Conservation (phyloP, 1,284 basidiomycete species). For the Austroboletus niveus region DNA sequence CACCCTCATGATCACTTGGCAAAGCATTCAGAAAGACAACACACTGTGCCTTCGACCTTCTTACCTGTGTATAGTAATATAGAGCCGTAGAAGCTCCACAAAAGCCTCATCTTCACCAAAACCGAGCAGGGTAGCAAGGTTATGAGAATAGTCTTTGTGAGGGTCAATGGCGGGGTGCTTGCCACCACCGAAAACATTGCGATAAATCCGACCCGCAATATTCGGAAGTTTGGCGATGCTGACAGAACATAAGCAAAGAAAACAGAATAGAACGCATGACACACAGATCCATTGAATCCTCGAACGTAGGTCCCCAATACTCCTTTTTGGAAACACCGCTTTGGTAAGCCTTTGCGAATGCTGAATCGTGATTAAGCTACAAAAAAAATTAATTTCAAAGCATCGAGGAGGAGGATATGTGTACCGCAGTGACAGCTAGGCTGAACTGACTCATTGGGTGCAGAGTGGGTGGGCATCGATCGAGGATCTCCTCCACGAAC, state of each 20-base stretch:
- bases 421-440: constrained; percentile 88
- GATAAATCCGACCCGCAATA: constrained; percentile 96
- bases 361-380: constrained; percentile 94
- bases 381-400: constrained; percentile 2
- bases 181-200: constrained; percentile 89
- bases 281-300: constrained; percentile 95
- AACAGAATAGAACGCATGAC: constrained; percentile 23
- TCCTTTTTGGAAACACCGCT: constrained; percentile 93
- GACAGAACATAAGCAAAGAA: constrained; percentile 8
- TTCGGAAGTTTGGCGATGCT: constrained; percentile 96
- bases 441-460: constrained; percentile 98
- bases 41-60: neutral
- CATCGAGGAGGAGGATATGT: constrained; percentile 29
- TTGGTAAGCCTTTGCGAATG: constrained; percentile 94
- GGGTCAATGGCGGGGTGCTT: constrained; percentile 89
- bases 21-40: neutral
- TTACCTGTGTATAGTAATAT: constrained; percentile 94
- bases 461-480: constrained; percentile 89
- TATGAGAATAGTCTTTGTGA: constrained; percentile 90
- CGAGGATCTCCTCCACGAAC: constrained; percentile 91
- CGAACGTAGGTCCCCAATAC: constrained; percentile 95
- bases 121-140: constrained; percentile 89
- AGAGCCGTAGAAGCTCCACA: constrained; percentile 93
- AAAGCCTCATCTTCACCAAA: constrained; percentile 89
- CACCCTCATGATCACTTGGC: constrained; percentile 92